Evolutionary conservation across 768 basidiomycete species (phyloP).

Genomic region (Calvatia gigantea): DNA sequence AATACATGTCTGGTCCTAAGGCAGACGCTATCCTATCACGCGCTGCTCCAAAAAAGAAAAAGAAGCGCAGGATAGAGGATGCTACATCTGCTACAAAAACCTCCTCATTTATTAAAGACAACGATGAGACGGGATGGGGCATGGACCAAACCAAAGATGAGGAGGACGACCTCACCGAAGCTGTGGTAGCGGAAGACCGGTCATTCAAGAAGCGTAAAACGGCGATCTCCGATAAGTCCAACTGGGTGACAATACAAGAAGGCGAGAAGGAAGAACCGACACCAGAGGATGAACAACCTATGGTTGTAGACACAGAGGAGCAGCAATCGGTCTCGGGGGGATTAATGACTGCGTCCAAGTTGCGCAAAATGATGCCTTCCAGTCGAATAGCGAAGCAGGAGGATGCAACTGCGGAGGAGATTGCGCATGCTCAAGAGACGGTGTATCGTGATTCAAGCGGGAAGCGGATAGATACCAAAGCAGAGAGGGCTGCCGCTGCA

Average conservation of each 20-base stretch:
- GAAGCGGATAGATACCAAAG: conserved; percentile 84
- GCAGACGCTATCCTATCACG: conserved; percentile 90
- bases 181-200: conserved; percentile 69
- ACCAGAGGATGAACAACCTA: conserved; percentile 68
- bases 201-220: conserved; percentile 73
- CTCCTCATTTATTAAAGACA: conserved; percentile 48
- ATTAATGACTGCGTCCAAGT: conserved; percentile 69
- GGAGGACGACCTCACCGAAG: conserved; percentile 58
- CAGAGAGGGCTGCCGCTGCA: conserved; percentile 81
- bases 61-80: conserved; percentile 50
- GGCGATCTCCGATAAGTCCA: conserved; percentile 35
- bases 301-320: conserved; percentile 44
- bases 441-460: conserved; percentile 92
- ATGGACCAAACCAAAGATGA: conserved; percentile 41
- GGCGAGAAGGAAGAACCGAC: conserved; percentile 51
- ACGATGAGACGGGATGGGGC: conserved; percentile 73
- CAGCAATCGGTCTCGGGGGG: conserved; percentile 57
- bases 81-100: conserved; percentile 23
- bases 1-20: conserved; percentile 96
- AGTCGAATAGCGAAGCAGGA: conserved; percentile 29
- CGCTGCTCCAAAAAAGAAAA: conserved; percentile 61
- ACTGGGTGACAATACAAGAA: conserved; percentile 68
- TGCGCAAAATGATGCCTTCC: conserved; percentile 60
- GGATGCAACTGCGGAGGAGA: conserved; percentile 46
- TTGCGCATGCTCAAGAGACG: conserved; percentile 76